Evolutionary conservation across 1,139 yeast genomes (phyloP).

Genomic region (Kodamaea plutei): DNA sequence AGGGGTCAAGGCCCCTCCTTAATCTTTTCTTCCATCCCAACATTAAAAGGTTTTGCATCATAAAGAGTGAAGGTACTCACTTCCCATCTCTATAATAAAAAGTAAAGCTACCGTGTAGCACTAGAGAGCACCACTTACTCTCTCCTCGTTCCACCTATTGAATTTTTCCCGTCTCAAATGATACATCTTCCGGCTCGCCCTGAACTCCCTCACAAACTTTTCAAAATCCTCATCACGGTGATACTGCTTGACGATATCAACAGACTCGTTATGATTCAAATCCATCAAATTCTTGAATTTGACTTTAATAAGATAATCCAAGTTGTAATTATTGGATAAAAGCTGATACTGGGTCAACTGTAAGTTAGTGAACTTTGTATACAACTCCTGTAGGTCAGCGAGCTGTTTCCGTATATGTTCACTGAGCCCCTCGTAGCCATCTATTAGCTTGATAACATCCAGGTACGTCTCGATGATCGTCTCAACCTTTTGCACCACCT

Average conservation of each 20-base stretch:
- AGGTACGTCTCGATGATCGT: conserved; percentile 21
- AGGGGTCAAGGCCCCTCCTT: no score
- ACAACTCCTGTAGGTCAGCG: conserved; percentile 21
- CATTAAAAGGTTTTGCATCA: no score
- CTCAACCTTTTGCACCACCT: conserved; percentile 17
- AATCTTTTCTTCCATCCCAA: no score
- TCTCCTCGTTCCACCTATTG: conserved; percentile 61
- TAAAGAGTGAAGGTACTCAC: no score
- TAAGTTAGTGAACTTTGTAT: conserved; percentile 31
- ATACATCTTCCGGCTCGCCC: conserved; percentile 41
- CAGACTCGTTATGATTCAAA: conserved; percentile 22
- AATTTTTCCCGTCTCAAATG: conserved; percentile 57
- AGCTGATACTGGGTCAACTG: conserved; percentile 42
- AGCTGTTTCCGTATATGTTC: conserved; percentile 25
- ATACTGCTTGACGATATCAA: conserved; percentile 15
- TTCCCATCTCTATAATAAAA: no score
- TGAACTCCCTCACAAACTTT: conserved; percentile 28
- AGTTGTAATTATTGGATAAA: conserved; percentile 36
- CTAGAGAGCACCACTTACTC: conserved; percentile 49
- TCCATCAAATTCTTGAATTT: conserved; percentile 28
- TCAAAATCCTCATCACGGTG: conserved; percentile 7
- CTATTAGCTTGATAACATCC: conserved; percentile 21
- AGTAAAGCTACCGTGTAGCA: no score
- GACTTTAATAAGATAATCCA: conserved; percentile 23
- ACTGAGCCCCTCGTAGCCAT: conserved; percentile 24